Base-by-base conservation (phyloP, 164 flowering plant genomes). In the Chimonanthus praecox region DNA sequence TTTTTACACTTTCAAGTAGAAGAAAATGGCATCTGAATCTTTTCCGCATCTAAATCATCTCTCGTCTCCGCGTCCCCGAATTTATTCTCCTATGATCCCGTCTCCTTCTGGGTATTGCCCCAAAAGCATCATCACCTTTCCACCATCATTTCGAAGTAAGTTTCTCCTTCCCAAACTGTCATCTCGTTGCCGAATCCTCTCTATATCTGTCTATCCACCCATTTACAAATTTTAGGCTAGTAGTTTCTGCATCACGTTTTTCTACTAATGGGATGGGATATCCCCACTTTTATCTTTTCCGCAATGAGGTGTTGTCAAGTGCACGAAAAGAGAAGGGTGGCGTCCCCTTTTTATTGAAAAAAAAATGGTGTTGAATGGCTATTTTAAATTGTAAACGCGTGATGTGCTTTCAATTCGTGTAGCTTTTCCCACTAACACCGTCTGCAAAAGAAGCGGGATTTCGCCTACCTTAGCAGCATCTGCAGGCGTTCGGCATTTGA, bases 401-500 rank as follows among this genome's bases (percentile, higher is more conserved):
- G 58, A 4, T 51, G 13, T 54, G n/a, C 60, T 54, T 54, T 16
- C n/a, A 54, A 54, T 54, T 16, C 15, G 11, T 54, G 3, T 67
- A 80, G 79, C 54, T 71, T 74, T 51, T 47, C 51, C 70, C 54
- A 49, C 67, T 44, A 73, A 44, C 16, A 13, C 44, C 47, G 50
- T 43, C 4, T 45, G 50, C 46, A 45, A 43, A 73, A 63, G 47
- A 49, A 71, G 62, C 66, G 70, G 62, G 62, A 61, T 68, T 11
- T 47, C 77, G 11, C 43, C 62, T 6, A 64, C 77, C 16, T 73
- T 77, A 21, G 79, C 70, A 2, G 82, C 67, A 43, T 74, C 84
- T 7, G 76, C 80, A 15, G 85, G 84, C 47, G 89, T 83, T 70
- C 80, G 85, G 49, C 86, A 82, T 64, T 64, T 86, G 73, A 79